These are phyloP conservation scores for Sarcomyxa edulis DNA, from an alignment of 768 basidiomycete species.

Conservation along the genomic window DNA sequence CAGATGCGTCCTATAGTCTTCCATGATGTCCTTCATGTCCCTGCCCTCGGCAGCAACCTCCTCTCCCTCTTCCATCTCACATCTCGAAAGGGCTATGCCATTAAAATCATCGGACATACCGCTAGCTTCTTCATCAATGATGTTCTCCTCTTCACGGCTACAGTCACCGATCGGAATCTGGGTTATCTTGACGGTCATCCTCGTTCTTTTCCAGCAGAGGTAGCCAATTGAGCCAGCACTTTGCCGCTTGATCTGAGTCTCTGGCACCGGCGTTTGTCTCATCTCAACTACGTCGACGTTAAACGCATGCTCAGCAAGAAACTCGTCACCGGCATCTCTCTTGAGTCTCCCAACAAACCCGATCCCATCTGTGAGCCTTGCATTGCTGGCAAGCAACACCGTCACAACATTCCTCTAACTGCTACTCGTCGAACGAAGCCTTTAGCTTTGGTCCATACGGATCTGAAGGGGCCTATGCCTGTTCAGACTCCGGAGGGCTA, in stretches of 20 bases:
- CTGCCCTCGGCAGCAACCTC: conserved; percentile 9
- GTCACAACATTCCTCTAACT: conserved; percentile 8
- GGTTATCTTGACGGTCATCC: conserved; percentile 17
- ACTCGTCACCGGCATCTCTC: conserved; percentile 17
- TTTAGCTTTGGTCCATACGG: conserved; percentile 10
- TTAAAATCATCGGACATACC: background rate
- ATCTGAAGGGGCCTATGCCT: conserved; percentile 17
- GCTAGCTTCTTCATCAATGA: conserved; percentile 5
- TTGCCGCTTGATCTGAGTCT: conserved; percentile 15
- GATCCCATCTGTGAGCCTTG: conserved; percentile 29
- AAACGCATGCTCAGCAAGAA: conserved; percentile 8
- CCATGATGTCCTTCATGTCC: conserved; percentile 12
- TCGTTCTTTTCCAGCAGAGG: conserved; percentile 2
- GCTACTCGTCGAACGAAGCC: background rate
- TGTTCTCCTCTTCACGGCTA: conserved; percentile 13
- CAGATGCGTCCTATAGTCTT: conserved; percentile 1
- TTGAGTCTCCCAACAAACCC: conserved; percentile 12
- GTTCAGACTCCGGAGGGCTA: conserved; percentile 8
- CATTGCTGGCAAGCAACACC: conserved; percentile 21
- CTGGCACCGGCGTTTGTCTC: conserved; percentile 25
- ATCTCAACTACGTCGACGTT: conserved; percentile 18
- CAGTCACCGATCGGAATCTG: conserved; percentile 15
- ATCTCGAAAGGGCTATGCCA: conserved; percentile 5
- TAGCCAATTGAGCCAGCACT: conserved; percentile 10
- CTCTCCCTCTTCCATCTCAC: conserved; percentile 9